Conservation (phyloP, 768 basidiomycete genomes). For the Tubosaeta sp. region DNA sequence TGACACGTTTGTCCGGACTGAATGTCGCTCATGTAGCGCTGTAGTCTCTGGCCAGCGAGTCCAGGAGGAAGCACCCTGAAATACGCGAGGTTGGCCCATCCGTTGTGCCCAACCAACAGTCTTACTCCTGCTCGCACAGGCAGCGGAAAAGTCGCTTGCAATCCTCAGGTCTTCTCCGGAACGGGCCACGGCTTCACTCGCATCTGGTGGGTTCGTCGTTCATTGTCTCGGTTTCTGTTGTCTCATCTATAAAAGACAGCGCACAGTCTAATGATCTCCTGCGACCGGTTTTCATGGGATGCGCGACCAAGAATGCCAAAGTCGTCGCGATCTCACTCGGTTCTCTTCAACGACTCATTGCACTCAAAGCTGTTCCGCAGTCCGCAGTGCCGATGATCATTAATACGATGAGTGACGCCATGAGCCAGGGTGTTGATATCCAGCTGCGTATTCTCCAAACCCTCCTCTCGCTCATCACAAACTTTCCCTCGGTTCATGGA, state of each 20-base stretch:
- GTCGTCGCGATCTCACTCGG: conserved; percentile 90
- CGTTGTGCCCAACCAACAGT: background rate
- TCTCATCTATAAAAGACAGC: conserved; percentile 47
- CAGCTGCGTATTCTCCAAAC: conserved; percentile 93
- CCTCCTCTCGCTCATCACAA: conserved; percentile 84
- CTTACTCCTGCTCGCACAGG: conserved; percentile 39
- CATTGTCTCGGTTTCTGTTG: background rate
- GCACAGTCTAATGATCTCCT: conserved; percentile 79
- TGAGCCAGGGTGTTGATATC: conserved; percentile 94
- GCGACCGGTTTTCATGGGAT: conserved; percentile 89
- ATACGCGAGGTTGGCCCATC: conserved; percentile 76
- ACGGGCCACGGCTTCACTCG: conserved; percentile 64
- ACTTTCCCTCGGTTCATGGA: conserved; percentile 80
- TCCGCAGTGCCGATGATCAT: conserved; percentile 77
- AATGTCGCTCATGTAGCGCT: conserved; percentile 5
- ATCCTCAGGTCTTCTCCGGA: conserved; percentile 81
- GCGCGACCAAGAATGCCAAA: conserved; percentile 89
- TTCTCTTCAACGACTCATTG: conserved; percentile 85
- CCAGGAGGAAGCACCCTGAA: conserved; percentile 84
- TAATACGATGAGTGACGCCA: conserved; percentile 78
- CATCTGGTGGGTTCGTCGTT: conserved; percentile 56
- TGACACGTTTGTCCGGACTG: background rate
- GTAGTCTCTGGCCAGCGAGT: conserved; percentile 85
- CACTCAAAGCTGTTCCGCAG: conserved; percentile 80
- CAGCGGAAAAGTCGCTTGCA: conserved; percentile 82